These are phyloP conservation scores for Tilletia setariae DNA, from an alignment of 1,284 basidiomycete genomes.

Conservation along the genomic window DNA sequence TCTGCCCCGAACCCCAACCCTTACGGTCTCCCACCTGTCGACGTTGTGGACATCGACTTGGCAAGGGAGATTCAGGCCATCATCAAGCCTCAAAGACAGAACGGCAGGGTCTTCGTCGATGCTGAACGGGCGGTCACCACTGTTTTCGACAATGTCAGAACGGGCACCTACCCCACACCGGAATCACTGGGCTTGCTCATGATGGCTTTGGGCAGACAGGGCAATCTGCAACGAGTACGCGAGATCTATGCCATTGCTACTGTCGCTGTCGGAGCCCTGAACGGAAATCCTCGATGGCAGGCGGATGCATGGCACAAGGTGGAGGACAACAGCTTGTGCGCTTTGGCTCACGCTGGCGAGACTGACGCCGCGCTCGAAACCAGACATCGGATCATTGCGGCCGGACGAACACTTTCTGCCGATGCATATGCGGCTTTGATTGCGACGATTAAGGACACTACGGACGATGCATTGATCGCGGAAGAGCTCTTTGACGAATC, in stretches of 20 bases:
- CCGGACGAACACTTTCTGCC: constrained; percentile 38
- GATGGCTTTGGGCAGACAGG: constrained; percentile 54
- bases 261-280: constrained; percentile 35
- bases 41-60: constrained; percentile 41
- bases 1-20: constrained; percentile 17
- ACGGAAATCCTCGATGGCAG: constrained; percentile 50
- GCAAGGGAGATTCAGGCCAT: constrained; percentile 22
- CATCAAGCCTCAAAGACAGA: constrained; percentile 18
- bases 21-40: constrained; percentile 30
- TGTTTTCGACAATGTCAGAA: constrained; percentile 25
- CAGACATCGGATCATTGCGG: constrained; percentile 45
- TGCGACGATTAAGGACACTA: constrained; percentile 49
- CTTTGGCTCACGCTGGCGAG: constrained; percentile 46
- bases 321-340: constrained; percentile 49
- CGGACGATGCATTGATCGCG: constrained; percentile 52
- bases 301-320: constrained; percentile 54
- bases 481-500: constrained; percentile 52
- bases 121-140: constrained; percentile 25
- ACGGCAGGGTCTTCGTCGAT: constrained; percentile 15
- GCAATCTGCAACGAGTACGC: constrained; percentile 59
- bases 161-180: constrained; percentile 38
- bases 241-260: constrained; percentile 60
- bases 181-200: constrained; percentile 39
- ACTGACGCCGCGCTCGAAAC: constrained; percentile 37
- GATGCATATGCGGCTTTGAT: constrained; percentile 51